A percentile compares a stretch with the other conserved stretches of the same genome.
Evolutionary conservation across 768 basidiomycete genomes (phyloP).

Genomic region (Wakefieldia striispora): DNA sequence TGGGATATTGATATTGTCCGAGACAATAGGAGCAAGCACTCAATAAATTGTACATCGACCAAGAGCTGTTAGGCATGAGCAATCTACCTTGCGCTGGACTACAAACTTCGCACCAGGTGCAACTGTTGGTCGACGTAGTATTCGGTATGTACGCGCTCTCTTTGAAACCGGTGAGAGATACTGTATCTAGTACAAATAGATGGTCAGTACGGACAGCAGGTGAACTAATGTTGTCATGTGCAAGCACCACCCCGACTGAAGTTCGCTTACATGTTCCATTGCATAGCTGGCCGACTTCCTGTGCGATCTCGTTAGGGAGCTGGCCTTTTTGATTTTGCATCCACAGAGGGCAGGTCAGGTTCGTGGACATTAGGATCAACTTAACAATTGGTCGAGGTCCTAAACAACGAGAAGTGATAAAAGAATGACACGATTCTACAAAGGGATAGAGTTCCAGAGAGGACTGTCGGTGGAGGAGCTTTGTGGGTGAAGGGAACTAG

Average conservation of each 20-base stretch:
- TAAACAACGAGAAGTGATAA: not conserved
- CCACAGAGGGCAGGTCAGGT: constrained; percentile 7
- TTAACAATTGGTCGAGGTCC: not conserved
- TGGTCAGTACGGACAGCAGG: not conserved
- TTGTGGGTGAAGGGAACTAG: not conserved
- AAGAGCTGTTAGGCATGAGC: constrained; percentile 21
- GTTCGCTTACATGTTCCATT: constrained; percentile 11
- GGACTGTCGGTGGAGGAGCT: not conserved
- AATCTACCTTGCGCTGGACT: not conserved
- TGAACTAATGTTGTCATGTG: not conserved
- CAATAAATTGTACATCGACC: constrained; percentile 31
- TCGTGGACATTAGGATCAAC: constrained; percentile 7
- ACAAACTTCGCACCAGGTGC: constrained; percentile 22
- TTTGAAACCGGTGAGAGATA: constrained; percentile 13
- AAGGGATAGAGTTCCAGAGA: not conserved
- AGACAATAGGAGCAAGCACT: constrained; percentile 26
- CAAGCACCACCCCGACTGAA: not conserved
- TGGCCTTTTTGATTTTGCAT: constrained; percentile 11
- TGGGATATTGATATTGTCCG: constrained; percentile 8
- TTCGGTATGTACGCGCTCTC: constrained; percentile 21
- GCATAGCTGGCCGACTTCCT: constrained; percentile 20
- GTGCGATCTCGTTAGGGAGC: constrained; percentile 17
- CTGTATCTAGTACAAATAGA: constrained; percentile 13
- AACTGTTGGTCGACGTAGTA: constrained; percentile 11
- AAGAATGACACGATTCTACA: not conserved